phyloP scores from a whole-genome alignment of 345 rosid genomes.

The Camelina neglecta region DNA sequence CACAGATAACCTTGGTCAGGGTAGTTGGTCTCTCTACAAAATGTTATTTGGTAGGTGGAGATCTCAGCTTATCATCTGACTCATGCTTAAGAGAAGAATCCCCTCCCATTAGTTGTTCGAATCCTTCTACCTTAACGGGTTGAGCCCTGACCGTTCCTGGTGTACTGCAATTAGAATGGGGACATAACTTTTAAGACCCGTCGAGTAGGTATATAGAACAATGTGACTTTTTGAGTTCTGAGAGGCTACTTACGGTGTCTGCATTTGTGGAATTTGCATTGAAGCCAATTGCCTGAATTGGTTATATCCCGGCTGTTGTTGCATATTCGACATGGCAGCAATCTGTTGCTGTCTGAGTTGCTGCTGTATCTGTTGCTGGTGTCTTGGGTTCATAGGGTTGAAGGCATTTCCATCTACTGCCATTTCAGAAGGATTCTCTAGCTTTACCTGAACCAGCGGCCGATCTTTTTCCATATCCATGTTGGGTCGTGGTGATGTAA shows the following conservation, averaged over 20 bases:
- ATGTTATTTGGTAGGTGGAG: constrained; percentile 67
- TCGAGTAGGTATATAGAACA: constrained; percentile 10
- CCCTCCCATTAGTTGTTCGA: constrained; percentile 93
- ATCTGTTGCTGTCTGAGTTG: constrained; percentile 77
- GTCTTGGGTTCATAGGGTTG: constrained; percentile 60
- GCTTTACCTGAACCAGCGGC: constrained; percentile 77
- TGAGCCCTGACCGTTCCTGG: constrained; percentile 75
- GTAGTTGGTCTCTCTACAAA: constrained; percentile 18
- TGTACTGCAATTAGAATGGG: constrained; percentile 52
- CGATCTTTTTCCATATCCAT: constrained; percentile 79
- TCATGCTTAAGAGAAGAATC: constrained; percentile 79
- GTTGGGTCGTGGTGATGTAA: constrained; percentile 58
- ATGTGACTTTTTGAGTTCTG: constrained; percentile 28
- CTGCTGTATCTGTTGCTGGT: constrained; percentile 62
- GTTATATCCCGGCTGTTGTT: constrained; percentile 61
- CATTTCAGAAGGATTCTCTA: constrained; percentile 72
- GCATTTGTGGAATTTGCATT: constrained; percentile 77
- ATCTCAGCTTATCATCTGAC: constrained; percentile 71
- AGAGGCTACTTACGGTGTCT: constrained; percentile 64
- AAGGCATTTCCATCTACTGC: constrained; percentile 67
- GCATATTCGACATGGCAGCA: constrained; percentile 68
- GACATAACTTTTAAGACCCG: constrained; percentile 29
- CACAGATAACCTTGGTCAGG: constrained; percentile 17
- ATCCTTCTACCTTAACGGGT: constrained; percentile 92
- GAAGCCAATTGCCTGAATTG: constrained; percentile 75